A percentile compares a stretch with the other conserved stretches of the same genome.
Conservation (phyloP, 768 basidiomycete species). For the Hypholoma sublateritium region DNA sequence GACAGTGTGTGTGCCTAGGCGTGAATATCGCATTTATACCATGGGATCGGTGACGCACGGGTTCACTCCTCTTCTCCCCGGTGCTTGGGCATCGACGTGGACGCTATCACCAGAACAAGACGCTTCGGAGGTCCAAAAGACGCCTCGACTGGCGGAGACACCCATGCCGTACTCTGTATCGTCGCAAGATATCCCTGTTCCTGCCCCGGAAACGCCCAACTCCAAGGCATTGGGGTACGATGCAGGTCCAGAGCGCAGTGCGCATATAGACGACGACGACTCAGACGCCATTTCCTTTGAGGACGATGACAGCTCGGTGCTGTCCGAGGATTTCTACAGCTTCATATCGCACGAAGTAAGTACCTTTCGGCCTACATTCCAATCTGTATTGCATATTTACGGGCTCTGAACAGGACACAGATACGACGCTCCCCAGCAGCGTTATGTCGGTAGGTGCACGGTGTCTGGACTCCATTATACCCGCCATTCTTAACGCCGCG, state of each 20-base stretch:
- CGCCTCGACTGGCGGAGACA: slow-evolving; percentile 4
- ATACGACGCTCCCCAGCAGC: slow-evolving; percentile 4
- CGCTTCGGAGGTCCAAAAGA: slow-evolving; percentile 4
- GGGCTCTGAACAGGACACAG: slow-evolving; percentile 1
- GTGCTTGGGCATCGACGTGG: slow-evolving; percentile 22
- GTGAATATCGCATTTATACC: neutral
- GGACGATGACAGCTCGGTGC: slow-evolving; percentile 13
- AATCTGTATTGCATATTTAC: neutral
- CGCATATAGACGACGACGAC: neutral
- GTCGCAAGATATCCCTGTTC: neutral
- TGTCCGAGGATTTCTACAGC: slow-evolving; percentile 23
- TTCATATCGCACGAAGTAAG: slow-evolving; percentile 17
- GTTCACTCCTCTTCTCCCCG: slow-evolving; percentile 16
- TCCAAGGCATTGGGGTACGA: neutral
- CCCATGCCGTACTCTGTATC: neutral
- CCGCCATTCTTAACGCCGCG: neutral
- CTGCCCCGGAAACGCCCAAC: slow-evolving; percentile 1
- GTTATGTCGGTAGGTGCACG: neutral
- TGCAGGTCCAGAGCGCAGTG: neutral
- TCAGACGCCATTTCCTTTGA: neutral
- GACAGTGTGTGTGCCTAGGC: neutral
- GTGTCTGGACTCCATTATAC: neutral
- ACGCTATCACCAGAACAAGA: slow-evolving; percentile 4
- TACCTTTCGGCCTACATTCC: neutral
- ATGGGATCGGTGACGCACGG: neutral